Evolutionary conservation across 2,329 filamentous ascomycete genomes (phyloP), one percentile per base, ranked within the genome.

Genomic region (Colletotrichum zoysiae): DNA sequence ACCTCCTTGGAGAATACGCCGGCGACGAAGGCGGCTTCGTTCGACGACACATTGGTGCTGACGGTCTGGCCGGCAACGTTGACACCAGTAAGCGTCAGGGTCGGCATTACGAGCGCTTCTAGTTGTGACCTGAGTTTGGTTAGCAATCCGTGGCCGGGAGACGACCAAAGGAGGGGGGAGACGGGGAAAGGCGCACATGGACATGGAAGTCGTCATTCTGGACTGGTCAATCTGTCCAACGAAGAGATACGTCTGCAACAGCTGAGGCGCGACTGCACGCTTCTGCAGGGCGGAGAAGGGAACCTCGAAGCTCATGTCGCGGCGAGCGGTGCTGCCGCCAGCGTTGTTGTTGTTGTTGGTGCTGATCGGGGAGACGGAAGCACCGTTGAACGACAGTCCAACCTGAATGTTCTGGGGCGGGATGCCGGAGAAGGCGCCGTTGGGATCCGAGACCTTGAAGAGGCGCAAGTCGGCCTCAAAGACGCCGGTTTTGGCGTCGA

Each of bases 391-490:
- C 62, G 80, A 81, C 38, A 91, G 80, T 20, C 83, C 83, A 65
- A 91, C 89, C 74, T 86, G 80, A 69, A 91, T 86, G 67, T 88
- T 84, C 58, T 85, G 78, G 0, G 84, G 82, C 1, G 85, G 75
- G 46, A 92, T 86, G 14, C 84, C 85, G 12, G 82, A 79, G 74
- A 90, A 92, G 5, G 78, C 80, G 42, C 84, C 89, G 5, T 82
- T 85, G 0, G 92, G 86, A 0, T 86, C 81, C 7, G 89, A 90
- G 58, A 95, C 82, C 79, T 91, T 90, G 82, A 90, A 96, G 71
- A 96, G 84, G 65, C 93, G 87, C 62, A 96, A 81, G 78, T 96
- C 93, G 40, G 93, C 93, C 80, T 93, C 88, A 79, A 96, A 96
- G 20, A 90, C 84, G 40, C 93, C 93, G 0, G 88, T 90, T 5